A percentile compares a stretch with the other conserved stretches of the same genome.
phyloP scores from a whole-genome alignment of 768 basidiomycete species.

The Mycena indigotica region DNA sequence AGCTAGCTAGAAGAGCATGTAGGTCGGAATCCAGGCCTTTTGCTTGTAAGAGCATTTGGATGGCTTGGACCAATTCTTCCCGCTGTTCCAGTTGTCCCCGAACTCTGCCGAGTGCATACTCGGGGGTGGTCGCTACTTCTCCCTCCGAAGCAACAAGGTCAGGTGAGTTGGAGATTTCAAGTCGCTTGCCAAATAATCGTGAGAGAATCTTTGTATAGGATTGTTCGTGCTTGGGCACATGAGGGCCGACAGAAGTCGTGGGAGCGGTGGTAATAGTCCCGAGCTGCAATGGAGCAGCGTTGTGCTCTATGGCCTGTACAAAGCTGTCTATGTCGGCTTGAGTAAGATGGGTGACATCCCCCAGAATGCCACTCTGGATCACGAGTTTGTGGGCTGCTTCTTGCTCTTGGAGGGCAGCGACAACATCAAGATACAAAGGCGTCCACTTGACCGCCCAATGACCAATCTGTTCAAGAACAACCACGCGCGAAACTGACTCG shows the following conservation, averaged over 20 bases:
- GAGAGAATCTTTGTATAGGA: slow-evolving; percentile 89
- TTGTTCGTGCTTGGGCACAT: slow-evolving; percentile 87
- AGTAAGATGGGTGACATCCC: slow-evolving; percentile 43
- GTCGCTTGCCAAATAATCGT: slow-evolving; percentile 75
- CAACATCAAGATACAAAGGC: slow-evolving; percentile 81
- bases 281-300: slow-evolving; percentile 52
- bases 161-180: slow-evolving; percentile 87
- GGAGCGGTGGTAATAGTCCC: slow-evolving; percentile 36
- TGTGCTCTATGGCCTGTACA: slow-evolving; percentile 40
- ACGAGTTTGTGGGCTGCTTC: slow-evolving; percentile 49
- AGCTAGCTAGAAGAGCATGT: slow-evolving; percentile 74
- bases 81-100: slow-evolving; percentile 80
- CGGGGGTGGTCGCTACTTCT: slow-evolving; percentile 81
- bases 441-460: slow-evolving; percentile 85
- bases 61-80: slow-evolving; percentile 60
- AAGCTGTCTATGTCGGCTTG: slow-evolving; percentile 54
- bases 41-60: slow-evolving; percentile 66
- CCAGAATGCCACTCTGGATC: slow-evolving; percentile 67
- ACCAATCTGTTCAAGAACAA: slow-evolving; percentile 82
- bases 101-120: slow-evolving; percentile 91
- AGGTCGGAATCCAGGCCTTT: slow-evolving; percentile 52
- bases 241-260: slow-evolving; percentile 44
- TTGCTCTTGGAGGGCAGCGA: slow-evolving; percentile 68
- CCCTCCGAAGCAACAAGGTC: slow-evolving; percentile 70
- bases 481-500: slow-evolving; percentile 59